Percentiles rank a stretch among this genome's conserved stretches.
Conservation (phyloP, 225 moss, liverwort and hornwort species). For the Asterella californica region DNA sequence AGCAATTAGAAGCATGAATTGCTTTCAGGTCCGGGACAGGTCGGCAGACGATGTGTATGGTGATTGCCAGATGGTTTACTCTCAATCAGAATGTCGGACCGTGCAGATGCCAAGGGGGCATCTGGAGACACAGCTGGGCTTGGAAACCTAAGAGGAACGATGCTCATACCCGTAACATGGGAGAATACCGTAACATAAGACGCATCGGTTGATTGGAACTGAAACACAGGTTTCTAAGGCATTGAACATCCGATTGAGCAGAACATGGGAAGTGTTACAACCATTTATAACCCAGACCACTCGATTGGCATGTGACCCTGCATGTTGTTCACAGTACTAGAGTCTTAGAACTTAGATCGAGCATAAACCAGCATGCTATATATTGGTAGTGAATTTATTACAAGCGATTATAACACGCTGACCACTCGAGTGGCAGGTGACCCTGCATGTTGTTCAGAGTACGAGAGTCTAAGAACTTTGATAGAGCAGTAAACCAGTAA, state of each 20-base stretch:
- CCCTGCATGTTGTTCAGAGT: too few species aligned
- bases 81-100: background rate
- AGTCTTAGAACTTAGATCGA: background rate
- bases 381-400: background rate
- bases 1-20: background rate
- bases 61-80: background rate
- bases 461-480: background rate
- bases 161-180: too few species aligned
- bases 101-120: background rate
- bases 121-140: background rate
- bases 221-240: background rate
- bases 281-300: too few species aligned
- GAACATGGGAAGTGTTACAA: too few species aligned
- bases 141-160: background rate
- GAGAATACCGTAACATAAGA: too few species aligned
- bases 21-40: background rate
- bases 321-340: too few species aligned
- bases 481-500: too few species aligned
- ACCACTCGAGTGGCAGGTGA: too few species aligned
- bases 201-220: background rate
- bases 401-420: too few species aligned
- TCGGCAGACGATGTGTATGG: background rate
- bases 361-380: background rate
- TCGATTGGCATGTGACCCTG: too few species aligned
- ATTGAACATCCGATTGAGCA: background rate